phyloP scores from a whole-genome alignment of 805 yeast species.

The Candida saitoana region DNA sequence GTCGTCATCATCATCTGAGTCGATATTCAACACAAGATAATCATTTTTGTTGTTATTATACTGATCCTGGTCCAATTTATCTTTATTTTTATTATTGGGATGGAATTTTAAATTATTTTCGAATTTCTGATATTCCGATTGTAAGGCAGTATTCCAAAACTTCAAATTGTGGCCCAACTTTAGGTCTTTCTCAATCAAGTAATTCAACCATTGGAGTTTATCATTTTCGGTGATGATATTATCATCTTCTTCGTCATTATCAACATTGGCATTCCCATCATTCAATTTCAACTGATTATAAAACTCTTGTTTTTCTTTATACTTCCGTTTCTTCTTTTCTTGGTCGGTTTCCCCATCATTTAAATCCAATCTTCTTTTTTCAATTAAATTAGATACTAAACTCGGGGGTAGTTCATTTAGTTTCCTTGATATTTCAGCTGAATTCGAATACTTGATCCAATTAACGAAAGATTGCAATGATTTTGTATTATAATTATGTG shows the following conservation, averaged over 20 bases:
- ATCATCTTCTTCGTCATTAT: slow-evolving; percentile 19
- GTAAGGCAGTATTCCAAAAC: slow-evolving; percentile 26
- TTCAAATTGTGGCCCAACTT: slow-evolving; percentile 36
- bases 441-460: slow-evolving; percentile 33
- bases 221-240: slow-evolving; percentile 19
- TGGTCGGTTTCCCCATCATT: slow-evolving; percentile 32
- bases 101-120: slow-evolving; percentile 27
- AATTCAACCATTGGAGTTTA: slow-evolving; percentile 33
- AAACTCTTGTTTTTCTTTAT: slow-evolving; percentile 37
- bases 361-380: slow-evolving; percentile 35
- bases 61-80: slow-evolving; percentile 16
- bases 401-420: slow-evolving; percentile 28
- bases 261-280: slow-evolving; percentile 7
- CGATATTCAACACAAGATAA: slow-evolving; percentile 23
- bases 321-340: slow-evolving; percentile 29
- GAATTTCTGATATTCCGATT: slow-evolving; percentile 22
- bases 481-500: slow-evolving; percentile 28
- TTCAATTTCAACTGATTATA: slow-evolving; percentile 34
- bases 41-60: slow-evolving; percentile 26
- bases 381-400: slow-evolving; percentile 30
- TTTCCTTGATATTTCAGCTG: slow-evolving; percentile 17
- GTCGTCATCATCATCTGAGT: slow-evolving; percentile 16
- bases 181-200: slow-evolving; percentile 31
- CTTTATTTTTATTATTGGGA: slow-evolving; percentile 18
- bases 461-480: slow-evolving; percentile 34